A percentile compares a stretch with the other conserved stretches of the same genome.
Conservation (phyloP, 2,329 filamentous ascomycete species). For the Pseudopyrenochaeta lycopersici region DNA sequence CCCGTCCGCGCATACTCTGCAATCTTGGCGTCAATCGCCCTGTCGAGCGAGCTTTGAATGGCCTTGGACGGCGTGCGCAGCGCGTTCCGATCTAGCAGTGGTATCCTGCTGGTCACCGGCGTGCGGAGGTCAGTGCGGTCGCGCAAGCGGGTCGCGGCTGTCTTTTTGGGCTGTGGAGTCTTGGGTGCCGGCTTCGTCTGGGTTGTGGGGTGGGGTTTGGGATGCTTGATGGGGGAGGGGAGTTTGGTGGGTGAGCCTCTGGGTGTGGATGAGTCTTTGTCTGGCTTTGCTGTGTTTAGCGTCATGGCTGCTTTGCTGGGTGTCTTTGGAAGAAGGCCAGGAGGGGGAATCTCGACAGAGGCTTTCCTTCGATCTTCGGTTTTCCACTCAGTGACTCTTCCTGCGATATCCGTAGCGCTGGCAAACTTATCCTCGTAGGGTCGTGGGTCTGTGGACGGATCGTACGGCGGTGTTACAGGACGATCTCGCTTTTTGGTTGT, state of each 20-base stretch:
- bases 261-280: conserved; percentile 12
- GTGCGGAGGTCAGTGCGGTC: not conserved
- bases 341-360: not conserved
- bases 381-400: conserved; percentile 24
- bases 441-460: conserved; percentile 1
- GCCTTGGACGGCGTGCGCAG: conserved; percentile 33
- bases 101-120: not conserved
- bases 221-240: not conserved
- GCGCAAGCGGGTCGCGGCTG: not conserved
- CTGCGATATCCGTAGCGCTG: conserved; percentile 22
- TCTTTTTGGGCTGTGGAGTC: not conserved
- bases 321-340: not conserved
- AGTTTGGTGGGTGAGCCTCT: conserved; percentile 15
- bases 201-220: conserved; percentile 1
- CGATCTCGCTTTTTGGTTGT: conserved; percentile 3
- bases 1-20: conserved; percentile 22
- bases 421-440: conserved; percentile 12
- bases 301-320: conserved; percentile 3
- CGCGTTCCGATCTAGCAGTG: conserved; percentile 18
- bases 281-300: not conserved
- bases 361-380: conserved; percentile 10
- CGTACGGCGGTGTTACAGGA: not conserved
- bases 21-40: conserved; percentile 39
- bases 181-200: not conserved
- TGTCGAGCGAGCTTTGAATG: conserved; percentile 25